Evolutionary conservation across 2,329 filamentous ascomycete species (phyloP), one percentile per base, ranked within the genome.

Genomic region (Epichloe glyceriae): DNA sequence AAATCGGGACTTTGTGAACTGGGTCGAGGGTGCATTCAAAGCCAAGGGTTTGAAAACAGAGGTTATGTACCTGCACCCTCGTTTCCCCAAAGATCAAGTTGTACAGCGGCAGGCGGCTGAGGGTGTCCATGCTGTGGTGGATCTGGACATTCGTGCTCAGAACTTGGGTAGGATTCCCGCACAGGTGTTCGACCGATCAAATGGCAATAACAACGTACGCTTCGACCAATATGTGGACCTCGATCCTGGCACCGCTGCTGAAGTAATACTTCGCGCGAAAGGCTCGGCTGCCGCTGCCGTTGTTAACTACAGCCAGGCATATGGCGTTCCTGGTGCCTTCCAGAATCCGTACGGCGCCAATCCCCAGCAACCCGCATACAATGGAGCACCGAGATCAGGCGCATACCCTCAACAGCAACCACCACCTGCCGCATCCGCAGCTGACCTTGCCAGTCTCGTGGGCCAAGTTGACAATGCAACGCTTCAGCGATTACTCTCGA

Each of bases 161-260:
- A 73, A 75, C 35, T 76, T 76, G 2, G 82, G 82, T 56, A 89
- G 84, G 62, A 85, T 97, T 47, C 80, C 86, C 0, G 71, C 96
- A 3, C 87, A 91, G 59, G 79, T 95, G 5, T 96, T 96, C 61
- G 86, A 95, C 66, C 83, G 89, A 26, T 84, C 80, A 40, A 76
- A 74, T 10, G 87, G 86, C n/a, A 73, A 74, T 17, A 79, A 79
- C 58, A 89, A 87, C 56, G 82, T 94, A 53, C 80, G 82, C 42
- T 96, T 88, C 63, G 87, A 95, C 59, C 85, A 94, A 63, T 97
- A 97, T 64, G 79, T 85, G 52, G 83, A 90, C 58, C 75, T 96
- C 2, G 85, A 94, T 37, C 86, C 89, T 0, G 67, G 72, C 5
- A 82, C 89, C 44, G 88, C 87, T 4, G 87, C 86, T 15, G 87